Evolutionary conservation across 305 asterid genomes (phyloP), one percentile per base, ranked within the genome.

Genomic region (Andrographis paniculata): DNA sequence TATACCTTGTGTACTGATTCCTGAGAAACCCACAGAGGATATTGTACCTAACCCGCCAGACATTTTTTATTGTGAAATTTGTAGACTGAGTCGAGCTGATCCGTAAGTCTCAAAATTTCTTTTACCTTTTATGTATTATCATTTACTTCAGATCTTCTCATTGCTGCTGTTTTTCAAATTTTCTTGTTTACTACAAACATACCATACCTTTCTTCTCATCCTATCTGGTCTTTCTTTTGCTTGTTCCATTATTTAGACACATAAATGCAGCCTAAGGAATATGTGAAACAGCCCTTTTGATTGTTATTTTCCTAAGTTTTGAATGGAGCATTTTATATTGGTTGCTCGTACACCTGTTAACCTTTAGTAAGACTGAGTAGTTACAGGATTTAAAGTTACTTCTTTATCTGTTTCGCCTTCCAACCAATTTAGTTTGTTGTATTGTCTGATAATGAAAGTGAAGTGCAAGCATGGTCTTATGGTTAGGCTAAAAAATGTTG

Each of bases 41-140:
- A 68, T 65, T 55, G 49, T 69, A 57, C 87, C 83, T 58, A 54
- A 58, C 55, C 82, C 80, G 6, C 94, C 97, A 2, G 89, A 76
- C 45, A 59, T 53, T 24, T 92, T 92, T 74, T 84, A 72, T 74
- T 92, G 99, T 73, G 95, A 87, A 68, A 63, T 79, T 47, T 92
- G 99, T 67, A 82, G 99, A 67, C 69, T 92, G 58, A 72, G 41
- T 55, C 87, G 89, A 14, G 95, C 99, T 60, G 99, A 92, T 53
- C 99, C 99, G 99, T 92, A 78, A 82, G 99, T 81, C 56, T 46
- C 59, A 22, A 35, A 41, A 52, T 58, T 55, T 39, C 20, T 19
- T 14, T 51, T 35, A 16, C 12, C n/a, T 35, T 13, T 35, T 16
- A 5, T 35, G 40, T 12, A n/a, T 6, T 46, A 18, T 47, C 17